Percentiles rank a stretch among this genome's conserved stretches.
phyloP scores from a whole-genome alignment of 306 rosid species.

The Alnus rubra region DNA sequence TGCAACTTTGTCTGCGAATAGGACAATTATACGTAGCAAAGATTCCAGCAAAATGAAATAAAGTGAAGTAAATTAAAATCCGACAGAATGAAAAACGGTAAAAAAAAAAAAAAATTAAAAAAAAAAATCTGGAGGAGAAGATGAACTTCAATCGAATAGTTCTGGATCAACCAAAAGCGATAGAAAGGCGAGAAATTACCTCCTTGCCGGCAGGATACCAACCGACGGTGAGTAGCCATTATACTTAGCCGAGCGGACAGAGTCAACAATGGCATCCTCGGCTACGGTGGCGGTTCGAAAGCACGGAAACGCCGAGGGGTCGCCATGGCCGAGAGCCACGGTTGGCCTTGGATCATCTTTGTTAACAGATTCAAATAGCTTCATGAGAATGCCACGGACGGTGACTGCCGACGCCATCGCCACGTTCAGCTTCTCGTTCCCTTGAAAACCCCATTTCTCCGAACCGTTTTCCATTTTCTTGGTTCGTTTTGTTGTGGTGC shows the following conservation, averaged over 20 bases:
- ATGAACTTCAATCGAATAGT: no score
- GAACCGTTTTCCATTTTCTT: not conserved
- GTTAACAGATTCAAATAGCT: not conserved
- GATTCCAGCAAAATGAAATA: no score
- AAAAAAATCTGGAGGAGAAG: no score
- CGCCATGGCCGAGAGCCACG: constrained; percentile 39
- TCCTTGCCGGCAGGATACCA: constrained; percentile 28
- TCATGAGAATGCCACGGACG: constrained; percentile 16
- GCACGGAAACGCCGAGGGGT: constrained; percentile 34
- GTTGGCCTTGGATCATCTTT: constrained; percentile 13
- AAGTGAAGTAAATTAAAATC: no score
- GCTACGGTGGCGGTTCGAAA: constrained; percentile 29
- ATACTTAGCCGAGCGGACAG: constrained; percentile 28
- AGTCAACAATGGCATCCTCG: constrained; percentile 33
- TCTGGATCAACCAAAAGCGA: not conserved
- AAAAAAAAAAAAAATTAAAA: no score
- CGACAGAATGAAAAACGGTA: no score
- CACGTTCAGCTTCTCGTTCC: not conserved
- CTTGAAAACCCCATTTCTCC: constrained; percentile 13
- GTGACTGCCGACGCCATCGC: not conserved
- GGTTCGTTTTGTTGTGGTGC: no score
- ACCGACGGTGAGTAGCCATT: constrained; percentile 18
- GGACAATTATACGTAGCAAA: no score
- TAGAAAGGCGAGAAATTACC: constrained; percentile 5
- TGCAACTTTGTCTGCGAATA: no score